Base-by-base conservation (phyloP, 139 green algal genomes). In the Asterochloris erici region DNA sequence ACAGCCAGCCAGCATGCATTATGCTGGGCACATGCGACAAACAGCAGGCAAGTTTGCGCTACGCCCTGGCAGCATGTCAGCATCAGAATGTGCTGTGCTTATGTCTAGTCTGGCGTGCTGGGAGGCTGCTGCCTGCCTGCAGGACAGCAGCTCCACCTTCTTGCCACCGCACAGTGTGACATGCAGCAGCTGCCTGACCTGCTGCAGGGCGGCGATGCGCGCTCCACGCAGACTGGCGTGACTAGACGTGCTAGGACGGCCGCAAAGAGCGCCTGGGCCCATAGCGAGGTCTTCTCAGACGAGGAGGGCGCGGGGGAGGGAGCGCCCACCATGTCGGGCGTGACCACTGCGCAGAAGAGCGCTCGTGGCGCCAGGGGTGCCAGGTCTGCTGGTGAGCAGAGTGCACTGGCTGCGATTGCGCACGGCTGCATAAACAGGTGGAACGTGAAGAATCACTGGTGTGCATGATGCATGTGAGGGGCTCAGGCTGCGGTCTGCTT, bases 221-320 rank as follows among this genome's bases (percentile, higher is more conserved):
- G 78, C 63, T 87, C 83, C 17, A 73, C 66, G 28, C 61, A 70
- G 19, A 38, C 73, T 0, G 76, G 76, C 17, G 68, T 63, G 23
- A 60, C 28, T 28, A 74, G 61, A 28, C 82, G 54, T 12, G 92
- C 84, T 0, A 86, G 90, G 74, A 95, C 91, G 10, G 92, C 90
- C 0, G 89, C 88, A 16, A 85, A 83, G 63, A 90, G 83, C 68
- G 87, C 91, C 68, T 98, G 95, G 95, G 86, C 89, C 27, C 87
- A 94, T 73, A 93, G 85, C 24, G 87, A 90, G 61, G 88, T 98
- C 21, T 98, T 98, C 87, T 94, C 90, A 21, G 90, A 94, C 74
- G 90, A 92, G 61, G 90, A 92, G 63, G 93, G 88, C n/a, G 78
- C 38, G 12, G 64, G 73, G 16, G 28, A 73, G 63, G 76, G 76